phyloP scores from a whole-genome alignment of 108 stramenopile species.

The Chaetoceros muelleri region DNA sequence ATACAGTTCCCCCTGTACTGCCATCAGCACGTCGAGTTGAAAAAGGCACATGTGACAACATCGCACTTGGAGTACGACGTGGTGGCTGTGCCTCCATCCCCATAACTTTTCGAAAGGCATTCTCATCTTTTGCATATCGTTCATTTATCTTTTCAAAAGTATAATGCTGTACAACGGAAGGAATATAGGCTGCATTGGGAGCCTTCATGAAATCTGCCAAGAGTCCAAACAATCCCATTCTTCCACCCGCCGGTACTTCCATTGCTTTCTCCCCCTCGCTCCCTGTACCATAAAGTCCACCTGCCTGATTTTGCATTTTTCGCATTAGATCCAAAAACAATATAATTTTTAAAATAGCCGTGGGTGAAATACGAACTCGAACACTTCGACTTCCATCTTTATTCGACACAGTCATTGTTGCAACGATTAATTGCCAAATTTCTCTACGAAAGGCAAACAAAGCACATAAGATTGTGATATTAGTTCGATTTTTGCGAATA shows the following conservation, averaged over 20 bases:
- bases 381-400: constrained; percentile 11
- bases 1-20: background rate
- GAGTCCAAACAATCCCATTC: background rate
- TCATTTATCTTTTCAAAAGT: constrained; percentile 71
- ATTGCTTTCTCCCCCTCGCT: background rate
- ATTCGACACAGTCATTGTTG: constrained; percentile 1
- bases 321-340: constrained; percentile 39
- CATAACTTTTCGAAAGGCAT: constrained; percentile 22
- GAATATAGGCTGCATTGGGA: constrained; percentile 41
- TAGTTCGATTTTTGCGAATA: constrained; percentile 17
- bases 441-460: constrained; percentile 59
- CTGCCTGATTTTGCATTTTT: constrained; percentile 11
- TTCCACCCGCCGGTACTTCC: background rate
- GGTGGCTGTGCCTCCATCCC: background rate
- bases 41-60: background rate
- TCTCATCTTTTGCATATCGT: constrained; percentile 48
- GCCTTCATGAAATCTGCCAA: constrained; percentile 4
- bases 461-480: constrained; percentile 25
- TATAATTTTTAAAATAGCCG: constrained; percentile 36
- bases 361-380: constrained; percentile 14
- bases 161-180: constrained; percentile 63
- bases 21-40: background rate
- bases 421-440: constrained; percentile 13
- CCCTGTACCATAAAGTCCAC: background rate
- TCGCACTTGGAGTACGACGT: constrained; percentile 8